phyloP scores from a whole-genome alignment of 345 rosid species.

The Lepidium africanum region DNA sequence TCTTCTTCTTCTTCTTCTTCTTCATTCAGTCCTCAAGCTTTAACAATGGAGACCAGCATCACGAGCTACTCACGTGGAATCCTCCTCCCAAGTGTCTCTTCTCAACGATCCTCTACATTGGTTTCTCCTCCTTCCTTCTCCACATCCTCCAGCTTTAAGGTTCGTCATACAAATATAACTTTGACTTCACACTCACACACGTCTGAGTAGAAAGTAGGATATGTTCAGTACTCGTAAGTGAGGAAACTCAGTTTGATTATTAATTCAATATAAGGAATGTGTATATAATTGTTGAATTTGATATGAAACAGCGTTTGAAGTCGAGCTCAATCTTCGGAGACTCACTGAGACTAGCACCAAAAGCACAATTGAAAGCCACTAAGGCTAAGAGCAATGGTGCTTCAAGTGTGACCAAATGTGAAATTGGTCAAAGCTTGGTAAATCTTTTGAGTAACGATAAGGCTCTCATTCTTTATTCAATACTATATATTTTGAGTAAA shows the following conservation, averaged over 20 bases:
- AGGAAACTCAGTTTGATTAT: background rate
- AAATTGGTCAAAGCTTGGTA: slow-evolving; percentile 93
- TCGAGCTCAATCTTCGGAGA: slow-evolving; percentile 68
- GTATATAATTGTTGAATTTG: background rate
- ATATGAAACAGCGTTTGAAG: slow-evolving; percentile 30
- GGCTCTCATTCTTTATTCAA: background rate
- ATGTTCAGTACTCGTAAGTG: background rate
- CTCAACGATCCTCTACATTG: slow-evolving; percentile 60
- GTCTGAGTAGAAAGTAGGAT: background rate
- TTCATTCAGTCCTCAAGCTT: background rate
- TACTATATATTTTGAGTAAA: no score
- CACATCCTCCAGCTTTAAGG: slow-evolving; percentile 63
- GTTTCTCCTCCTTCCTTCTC: slow-evolving; percentile 50
- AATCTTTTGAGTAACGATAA: background rate
- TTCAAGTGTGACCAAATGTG: slow-evolving; percentile 60
- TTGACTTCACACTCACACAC: background rate
- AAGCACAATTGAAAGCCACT: slow-evolving; percentile 40
- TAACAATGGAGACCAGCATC: slow-evolving; percentile 62
- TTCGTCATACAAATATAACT: slow-evolving; percentile 10
- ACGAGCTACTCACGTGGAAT: slow-evolving; percentile 61
- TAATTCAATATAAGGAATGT: background rate
- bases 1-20: background rate
- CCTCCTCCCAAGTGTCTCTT: slow-evolving; percentile 53
- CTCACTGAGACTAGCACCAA: slow-evolving; percentile 47
- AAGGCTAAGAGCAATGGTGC: slow-evolving; percentile 50